Base-by-base conservation (phyloP, 352 stramenopile genomes). In the Peronospora farinosa region DNA sequence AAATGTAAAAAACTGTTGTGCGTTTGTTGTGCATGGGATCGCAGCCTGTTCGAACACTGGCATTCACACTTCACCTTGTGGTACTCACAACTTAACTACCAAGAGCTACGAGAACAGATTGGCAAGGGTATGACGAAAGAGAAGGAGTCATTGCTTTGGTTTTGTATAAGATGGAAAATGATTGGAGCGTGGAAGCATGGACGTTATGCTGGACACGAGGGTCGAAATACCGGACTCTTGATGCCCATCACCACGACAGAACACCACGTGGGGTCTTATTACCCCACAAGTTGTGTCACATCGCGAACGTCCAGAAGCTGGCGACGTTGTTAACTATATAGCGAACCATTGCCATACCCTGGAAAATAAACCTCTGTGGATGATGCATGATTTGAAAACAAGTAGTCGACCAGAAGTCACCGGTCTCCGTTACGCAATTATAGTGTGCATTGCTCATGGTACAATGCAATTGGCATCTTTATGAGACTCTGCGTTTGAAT, bases 1-100 rank as follows among this genome's bases (percentile, higher is more conserved):
- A 23, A 25, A 32, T 21, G 19, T 15, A 10, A n/a, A 31, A 30
- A 19, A 33, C 25, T 32, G 58, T 68, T 54, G 60, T 68, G 55
- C 33, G 40, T 45, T 68, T 40, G 59, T 67, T 11, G 25, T 25
- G 37, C 33, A 53, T 51, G 47, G 50, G 50, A 60, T 51, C 43
- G 51, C 36, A 32, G 37, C 10, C 6, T 10, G 52, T 49, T 19
- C 40, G 30, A 39, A 11, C 40, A 51, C 40, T 64, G 50, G 37
- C 1, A 27, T 21, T 21, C 19, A 21, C 3, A 21, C 19, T 21
- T 21, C 3, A 27, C 23, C 23, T 27, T 32, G 28, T 1, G 28
- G 28, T 32, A 17, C 32, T 7, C 12, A 52, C 55, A 52, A 65
- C 13, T n/a, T 3, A 40, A 61, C 42, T 36, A 51, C 32, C 5